A percentile compares a stretch with the other conserved stretches of the same genome.
Conservation (phyloP, 129 eudicot species). For the Pittosporum tobira region DNA sequence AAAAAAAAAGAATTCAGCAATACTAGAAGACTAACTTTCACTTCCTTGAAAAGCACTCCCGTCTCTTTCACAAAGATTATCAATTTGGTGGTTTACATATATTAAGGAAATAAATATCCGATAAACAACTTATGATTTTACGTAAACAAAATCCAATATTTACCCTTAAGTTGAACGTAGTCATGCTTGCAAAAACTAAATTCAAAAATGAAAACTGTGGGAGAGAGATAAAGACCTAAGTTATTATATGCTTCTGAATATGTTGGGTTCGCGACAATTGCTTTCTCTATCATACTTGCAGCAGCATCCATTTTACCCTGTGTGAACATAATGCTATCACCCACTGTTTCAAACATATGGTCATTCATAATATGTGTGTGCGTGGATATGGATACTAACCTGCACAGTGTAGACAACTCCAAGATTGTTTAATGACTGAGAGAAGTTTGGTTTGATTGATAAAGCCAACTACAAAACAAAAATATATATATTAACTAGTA, state of each 20-base stretch:
- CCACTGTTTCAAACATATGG: constrained; percentile 4
- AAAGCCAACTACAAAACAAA: constrained; percentile 63
- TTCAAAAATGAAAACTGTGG: background rate
- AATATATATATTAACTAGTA: background rate
- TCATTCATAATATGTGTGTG: constrained; percentile 1
- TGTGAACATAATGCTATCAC: constrained; percentile 7
- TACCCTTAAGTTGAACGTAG: background rate
- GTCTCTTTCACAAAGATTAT: no score
- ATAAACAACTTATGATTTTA: background rate
- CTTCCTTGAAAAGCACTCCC: background rate
- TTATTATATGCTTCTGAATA: constrained; percentile 98
- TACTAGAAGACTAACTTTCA: background rate
- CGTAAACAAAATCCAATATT: background rate
- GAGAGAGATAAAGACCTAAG: constrained; percentile 42
- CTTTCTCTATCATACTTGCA: constrained; percentile 95
- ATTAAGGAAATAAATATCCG: background rate
- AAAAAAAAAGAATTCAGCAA: constrained; percentile 5
- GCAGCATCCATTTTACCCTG: constrained; percentile 99
- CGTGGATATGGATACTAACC: constrained; percentile 33
- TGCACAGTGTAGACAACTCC: constrained; percentile 98
- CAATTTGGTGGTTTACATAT: background rate
- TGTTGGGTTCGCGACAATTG: constrained; percentile 89
- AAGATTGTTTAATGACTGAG: constrained; percentile 95
- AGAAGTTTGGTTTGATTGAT: constrained; percentile 93
- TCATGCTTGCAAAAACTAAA: background rate